phyloP scores from a whole-genome alignment of 116 monocot species.

The Papilionanthe hybrid region DNA sequence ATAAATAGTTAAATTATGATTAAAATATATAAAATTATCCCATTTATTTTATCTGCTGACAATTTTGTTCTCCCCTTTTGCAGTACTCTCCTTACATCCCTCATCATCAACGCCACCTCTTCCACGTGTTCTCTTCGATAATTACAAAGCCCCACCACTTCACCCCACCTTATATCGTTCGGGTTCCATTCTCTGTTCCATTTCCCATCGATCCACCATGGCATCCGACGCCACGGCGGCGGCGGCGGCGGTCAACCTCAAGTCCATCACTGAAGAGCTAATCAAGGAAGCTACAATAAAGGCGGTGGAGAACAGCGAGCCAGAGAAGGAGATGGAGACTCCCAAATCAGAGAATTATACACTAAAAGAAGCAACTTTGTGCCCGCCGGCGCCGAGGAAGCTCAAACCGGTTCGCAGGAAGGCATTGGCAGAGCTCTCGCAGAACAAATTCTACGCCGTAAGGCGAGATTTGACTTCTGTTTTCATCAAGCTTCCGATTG shows the following conservation, averaged over 20 bases:
- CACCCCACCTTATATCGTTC: too few relatives aligned
- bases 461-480: background rate
- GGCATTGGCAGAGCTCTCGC: background rate
- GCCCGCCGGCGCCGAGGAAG: constrained; percentile 15
- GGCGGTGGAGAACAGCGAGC: background rate
- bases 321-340: background rate
- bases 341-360: constrained; percentile 8
- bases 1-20: too few relatives aligned
- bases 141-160: background rate
- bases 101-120: background rate
- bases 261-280: too few relatives aligned
- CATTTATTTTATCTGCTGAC: too few relatives aligned
- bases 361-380: background rate
- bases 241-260: too few relatives aligned
- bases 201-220: too few relatives aligned
- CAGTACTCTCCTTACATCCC: too few relatives aligned
- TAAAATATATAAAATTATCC: too few relatives aligned
- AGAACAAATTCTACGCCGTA: background rate
- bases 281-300: too few relatives aligned
- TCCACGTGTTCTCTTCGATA: background rate
- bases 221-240: too few relatives aligned
- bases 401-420: background rate
- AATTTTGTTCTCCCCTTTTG: too few relatives aligned
- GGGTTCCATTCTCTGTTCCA: too few relatives aligned
- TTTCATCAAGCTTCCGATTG: background rate